Evolutionary conservation across 257 asterid species (phyloP).

Genomic region (Jacaranda copaia): DNA sequence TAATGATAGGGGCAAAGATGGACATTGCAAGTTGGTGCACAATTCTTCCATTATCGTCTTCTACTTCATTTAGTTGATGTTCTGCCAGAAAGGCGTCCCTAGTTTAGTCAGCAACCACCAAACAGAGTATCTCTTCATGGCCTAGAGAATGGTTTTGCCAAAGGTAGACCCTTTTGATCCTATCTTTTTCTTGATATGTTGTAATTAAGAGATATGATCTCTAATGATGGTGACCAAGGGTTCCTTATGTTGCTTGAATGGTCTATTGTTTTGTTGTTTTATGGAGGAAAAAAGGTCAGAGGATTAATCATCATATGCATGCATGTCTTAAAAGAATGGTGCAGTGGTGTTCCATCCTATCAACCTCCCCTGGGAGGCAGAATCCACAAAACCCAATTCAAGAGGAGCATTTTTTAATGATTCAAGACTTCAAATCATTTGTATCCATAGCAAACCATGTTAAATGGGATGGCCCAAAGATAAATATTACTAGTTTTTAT

Average conservation of each 20-base stretch:
- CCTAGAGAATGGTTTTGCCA: background rate
- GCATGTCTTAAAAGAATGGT: constrained; percentile 15
- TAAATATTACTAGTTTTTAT: constrained; percentile 11
- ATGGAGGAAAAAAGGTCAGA: background rate
- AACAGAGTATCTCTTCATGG: no score
- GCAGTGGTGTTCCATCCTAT: background rate
- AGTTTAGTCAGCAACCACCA: background rate
- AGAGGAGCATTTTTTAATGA: constrained; percentile 1
- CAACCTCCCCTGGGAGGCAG: constrained; percentile 35
- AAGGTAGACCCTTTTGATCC: background rate
- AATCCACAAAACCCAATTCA: constrained; percentile 23
- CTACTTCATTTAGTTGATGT: no score
- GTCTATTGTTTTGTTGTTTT: constrained; percentile 11
- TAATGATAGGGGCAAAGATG: no score
- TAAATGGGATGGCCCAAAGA: constrained; percentile 47
- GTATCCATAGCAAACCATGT: background rate
- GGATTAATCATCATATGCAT: constrained; percentile 31
- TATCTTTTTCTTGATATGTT: background rate
- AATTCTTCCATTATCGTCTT: no score
- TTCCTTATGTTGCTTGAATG: constrained; percentile 14
- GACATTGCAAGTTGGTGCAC: no score
- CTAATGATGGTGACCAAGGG: background rate
- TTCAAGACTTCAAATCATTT: constrained; percentile 19
- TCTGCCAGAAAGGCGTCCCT: no score
- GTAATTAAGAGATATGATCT: background rate